Evolutionary conservation across 352 stramenopile genomes (phyloP).

Genomic region (Lagenidium giganteum): DNA sequence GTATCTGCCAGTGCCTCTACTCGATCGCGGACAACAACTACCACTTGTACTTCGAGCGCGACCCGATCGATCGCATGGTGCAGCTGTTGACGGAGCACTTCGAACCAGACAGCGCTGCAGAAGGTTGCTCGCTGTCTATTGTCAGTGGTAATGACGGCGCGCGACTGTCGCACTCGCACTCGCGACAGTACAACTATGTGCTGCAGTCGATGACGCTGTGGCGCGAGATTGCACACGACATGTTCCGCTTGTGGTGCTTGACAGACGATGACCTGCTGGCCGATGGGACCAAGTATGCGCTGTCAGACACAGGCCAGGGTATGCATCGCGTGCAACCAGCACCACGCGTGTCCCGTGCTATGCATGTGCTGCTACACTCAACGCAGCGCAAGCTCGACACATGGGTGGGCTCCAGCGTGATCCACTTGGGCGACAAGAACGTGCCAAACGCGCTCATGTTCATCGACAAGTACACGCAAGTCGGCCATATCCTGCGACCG

Average conservation of each 20-base stretch:
- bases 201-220: conserved; percentile 95
- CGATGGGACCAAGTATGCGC: conserved; percentile 73
- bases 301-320: conserved; percentile 94
- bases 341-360: conserved; percentile 90
- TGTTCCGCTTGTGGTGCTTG: conserved; percentile 95
- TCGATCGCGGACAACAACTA: conserved; percentile 94
- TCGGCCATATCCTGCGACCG: conserved; percentile 82
- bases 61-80: conserved; percentile 94
- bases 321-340: conserved; percentile 93
- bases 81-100: conserved; percentile 82
- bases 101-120: no score
- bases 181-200: conserved; percentile 95
- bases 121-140: conserved; percentile 89
- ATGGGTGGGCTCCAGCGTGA: conserved; percentile 94
- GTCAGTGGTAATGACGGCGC: conserved; percentile 90
- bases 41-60: conserved; percentile 94
- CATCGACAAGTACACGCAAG: conserved; percentile 98
- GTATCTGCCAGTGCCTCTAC: conserved; percentile 92
- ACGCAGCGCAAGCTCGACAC: conserved; percentile 68
- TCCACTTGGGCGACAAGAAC: conserved; percentile 97
- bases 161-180: conserved; percentile 92
- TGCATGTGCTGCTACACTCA: conserved; percentile 91
- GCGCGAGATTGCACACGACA: conserved; percentile 94
- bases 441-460: conserved; percentile 98
- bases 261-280: conserved; percentile 92